A percentile compares a stretch with the other conserved stretches of the same genome.
These are phyloP conservation scores for Aspergillus sp. DNA, from an alignment of 2,329 filamentous ascomycete species.

Conservation along the genomic window DNA sequence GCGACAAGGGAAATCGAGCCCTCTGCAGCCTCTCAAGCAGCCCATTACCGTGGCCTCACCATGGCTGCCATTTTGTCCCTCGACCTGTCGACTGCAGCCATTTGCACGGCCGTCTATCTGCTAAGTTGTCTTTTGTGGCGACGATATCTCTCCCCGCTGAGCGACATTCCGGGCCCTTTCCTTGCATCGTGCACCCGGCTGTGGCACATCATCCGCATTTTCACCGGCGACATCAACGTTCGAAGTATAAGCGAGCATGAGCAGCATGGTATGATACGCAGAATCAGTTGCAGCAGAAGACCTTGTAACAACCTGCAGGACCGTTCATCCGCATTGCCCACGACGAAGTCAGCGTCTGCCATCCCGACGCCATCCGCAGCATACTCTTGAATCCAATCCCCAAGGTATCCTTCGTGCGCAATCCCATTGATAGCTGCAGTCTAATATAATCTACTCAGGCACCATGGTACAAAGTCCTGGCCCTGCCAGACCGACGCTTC, in stretches of 20 bases:
- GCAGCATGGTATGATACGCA: not conserved
- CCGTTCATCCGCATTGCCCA: constrained; percentile 4
- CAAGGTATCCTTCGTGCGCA: not conserved
- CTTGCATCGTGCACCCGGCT: constrained; percentile 2
- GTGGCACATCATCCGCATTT: constrained; percentile 5
- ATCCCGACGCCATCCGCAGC: not conserved
- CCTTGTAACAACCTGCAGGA: not conserved
- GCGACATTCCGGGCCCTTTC: constrained; percentile 3
- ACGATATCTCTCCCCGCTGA: not conserved
- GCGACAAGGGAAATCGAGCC: not conserved
- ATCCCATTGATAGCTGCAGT: too few species aligned
- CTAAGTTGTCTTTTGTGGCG: not conserved
- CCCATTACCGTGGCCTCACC: not conserved
- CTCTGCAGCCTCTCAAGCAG: not conserved
- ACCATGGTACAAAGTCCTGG: not conserved
- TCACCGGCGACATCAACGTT: constrained; percentile 1
- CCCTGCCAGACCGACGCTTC: not conserved
- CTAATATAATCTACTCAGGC: not conserved
- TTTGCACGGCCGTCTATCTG: not conserved
- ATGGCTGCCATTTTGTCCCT: not conserved
- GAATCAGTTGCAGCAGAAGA: not conserved
- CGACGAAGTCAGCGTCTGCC: constrained; percentile 8
- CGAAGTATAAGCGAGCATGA: not conserved
- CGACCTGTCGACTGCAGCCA: not conserved
- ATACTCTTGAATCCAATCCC: not conserved